Percentiles rank a stretch among this genome's conserved stretches.
These are phyloP conservation scores for Puccinellia tenuiflora DNA, from an alignment of 176 grass and related monocot species.

Conservation along the genomic window DNA sequence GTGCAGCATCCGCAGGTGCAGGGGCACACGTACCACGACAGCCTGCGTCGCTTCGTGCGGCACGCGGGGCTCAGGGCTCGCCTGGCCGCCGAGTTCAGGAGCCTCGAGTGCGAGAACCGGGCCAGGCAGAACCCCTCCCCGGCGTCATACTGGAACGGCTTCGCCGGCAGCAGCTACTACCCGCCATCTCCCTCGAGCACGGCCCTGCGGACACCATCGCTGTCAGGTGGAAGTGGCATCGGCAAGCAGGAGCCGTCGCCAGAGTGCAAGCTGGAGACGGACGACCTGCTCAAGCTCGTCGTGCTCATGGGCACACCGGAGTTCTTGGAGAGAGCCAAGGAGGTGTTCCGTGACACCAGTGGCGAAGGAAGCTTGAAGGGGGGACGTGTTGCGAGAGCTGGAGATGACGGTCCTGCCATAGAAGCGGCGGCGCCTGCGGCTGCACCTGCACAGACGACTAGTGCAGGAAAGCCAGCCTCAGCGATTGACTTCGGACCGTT, in stretches of 20 bases:
- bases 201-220: background rate
- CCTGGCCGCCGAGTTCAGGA: constrained; percentile 39
- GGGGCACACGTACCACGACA: constrained; percentile 36
- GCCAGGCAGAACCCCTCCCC: background rate
- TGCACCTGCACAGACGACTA: background rate
- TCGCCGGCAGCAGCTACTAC: background rate
- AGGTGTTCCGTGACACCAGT: background rate
- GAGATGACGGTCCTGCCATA: background rate
- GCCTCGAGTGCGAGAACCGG: constrained; percentile 22
- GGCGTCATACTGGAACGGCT: background rate
- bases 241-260: background rate
- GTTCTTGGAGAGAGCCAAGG: constrained; percentile 39
- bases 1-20: constrained; percentile 23
- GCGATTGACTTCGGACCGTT: constrained; percentile 11
- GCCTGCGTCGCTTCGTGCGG: constrained; percentile 37
- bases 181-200: background rate
- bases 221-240: background rate
- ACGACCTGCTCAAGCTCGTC: constrained; percentile 46
- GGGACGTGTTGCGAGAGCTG: background rate
- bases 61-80: constrained; percentile 41
- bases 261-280: constrained; percentile 42
- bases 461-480: background rate
- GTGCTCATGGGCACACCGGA: constrained; percentile 22
- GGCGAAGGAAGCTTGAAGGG: background rate
- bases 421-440: background rate